These are phyloP conservation scores for Aspergillus haitiensis DNA, from an alignment of 495 filamentous ascomycete genomes.

Conservation along the genomic window DNA sequence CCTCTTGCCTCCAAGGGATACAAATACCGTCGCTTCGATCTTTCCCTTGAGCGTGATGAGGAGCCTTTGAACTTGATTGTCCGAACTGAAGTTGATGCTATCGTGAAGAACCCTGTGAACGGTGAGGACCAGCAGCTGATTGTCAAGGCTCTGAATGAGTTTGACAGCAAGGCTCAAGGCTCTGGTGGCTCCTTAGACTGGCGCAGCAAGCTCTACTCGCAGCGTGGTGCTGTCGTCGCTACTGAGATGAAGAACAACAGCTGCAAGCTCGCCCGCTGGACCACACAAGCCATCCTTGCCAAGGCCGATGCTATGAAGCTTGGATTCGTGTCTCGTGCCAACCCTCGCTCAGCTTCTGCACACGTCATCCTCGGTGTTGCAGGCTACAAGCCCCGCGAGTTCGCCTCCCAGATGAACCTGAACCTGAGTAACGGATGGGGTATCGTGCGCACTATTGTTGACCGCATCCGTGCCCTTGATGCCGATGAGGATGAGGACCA, in stretches of 20 bases:
- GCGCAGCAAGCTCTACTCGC: conserved; percentile 86
- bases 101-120: conserved; percentile 86
- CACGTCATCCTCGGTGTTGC: conserved; percentile 95
- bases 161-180: conserved; percentile 95
- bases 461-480: conserved; percentile 64
- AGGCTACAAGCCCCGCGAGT: conserved; percentile 95
- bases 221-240: conserved; percentile 93
- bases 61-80: conserved; percentile 90
- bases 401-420: conserved; percentile 96
- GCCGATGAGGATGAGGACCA: conserved; percentile 73
- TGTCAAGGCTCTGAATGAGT: conserved; percentile 97
- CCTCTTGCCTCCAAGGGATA: conserved; percentile 93
- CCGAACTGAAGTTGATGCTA: conserved; percentile 92
- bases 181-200: conserved; percentile 93
- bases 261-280: conserved; percentile 96
- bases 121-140: conserved; percentile 87
- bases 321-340: conserved; percentile 93
- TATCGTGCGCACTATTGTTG: conserved; percentile 94
- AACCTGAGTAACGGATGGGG: conserved; percentile 97
- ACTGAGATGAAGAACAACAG: conserved; percentile 99
- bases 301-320: conserved; percentile 97
- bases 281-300: conserved; percentile 90
- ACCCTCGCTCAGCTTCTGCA: conserved; percentile 82
- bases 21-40: conserved; percentile 95
- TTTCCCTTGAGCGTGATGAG: conserved; percentile 86